A percentile compares a stretch with the other conserved stretches of the same genome.
phyloP scores from a whole-genome alignment of 768 basidiomycete genomes.

The button mushroom (Agaricus bisporus) region DNA sequence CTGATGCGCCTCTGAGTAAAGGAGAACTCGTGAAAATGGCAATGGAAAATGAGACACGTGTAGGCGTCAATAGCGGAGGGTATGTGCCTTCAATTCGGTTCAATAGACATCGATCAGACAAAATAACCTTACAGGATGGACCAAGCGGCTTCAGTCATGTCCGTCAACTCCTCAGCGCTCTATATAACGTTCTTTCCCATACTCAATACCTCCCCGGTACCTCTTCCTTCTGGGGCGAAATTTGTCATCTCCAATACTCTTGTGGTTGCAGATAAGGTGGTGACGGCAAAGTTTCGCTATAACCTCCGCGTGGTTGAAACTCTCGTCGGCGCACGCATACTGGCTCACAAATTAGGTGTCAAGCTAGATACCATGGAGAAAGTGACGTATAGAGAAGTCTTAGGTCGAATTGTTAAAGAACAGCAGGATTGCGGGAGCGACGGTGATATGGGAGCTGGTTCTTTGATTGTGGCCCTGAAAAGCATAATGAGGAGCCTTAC shows the following conservation, averaged over 20 bases:
- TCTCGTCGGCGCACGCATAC: slow-evolving; percentile 69
- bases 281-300: slow-evolving; percentile 71
- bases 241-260: slow-evolving; percentile 84
- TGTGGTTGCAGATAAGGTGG: slow-evolving; percentile 74
- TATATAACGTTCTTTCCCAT: slow-evolving; percentile 80
- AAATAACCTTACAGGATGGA: slow-evolving; percentile 57
- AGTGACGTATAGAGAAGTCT: slow-evolving; percentile 62
- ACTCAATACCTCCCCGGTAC: slow-evolving; percentile 60
- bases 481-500: slow-evolving; percentile 43
- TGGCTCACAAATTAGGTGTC: slow-evolving; percentile 55
- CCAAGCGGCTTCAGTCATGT: slow-evolving; percentile 85
- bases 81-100: slow-evolving; percentile 22
- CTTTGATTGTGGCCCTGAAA: slow-evolving; percentile 42
- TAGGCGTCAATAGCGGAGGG: slow-evolving; percentile 79
- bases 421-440: slow-evolving; percentile 37
- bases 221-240: slow-evolving; percentile 48
- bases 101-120: slow-evolving; percentile 1
- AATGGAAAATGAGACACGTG: slow-evolving; percentile 79
- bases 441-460: slow-evolving; percentile 38
- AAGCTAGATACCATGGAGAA: slow-evolving; percentile 21
- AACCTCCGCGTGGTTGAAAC: slow-evolving; percentile 93
- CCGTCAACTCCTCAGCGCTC: slow-evolving; percentile 60
- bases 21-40: slow-evolving; percentile 73
- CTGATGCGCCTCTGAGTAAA: slow-evolving; percentile 38
- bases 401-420: slow-evolving; percentile 50